Base-by-base conservation (phyloP, 2,329 filamentous ascomycete species). In the Dothidotthia symphoricarpi region DNA sequence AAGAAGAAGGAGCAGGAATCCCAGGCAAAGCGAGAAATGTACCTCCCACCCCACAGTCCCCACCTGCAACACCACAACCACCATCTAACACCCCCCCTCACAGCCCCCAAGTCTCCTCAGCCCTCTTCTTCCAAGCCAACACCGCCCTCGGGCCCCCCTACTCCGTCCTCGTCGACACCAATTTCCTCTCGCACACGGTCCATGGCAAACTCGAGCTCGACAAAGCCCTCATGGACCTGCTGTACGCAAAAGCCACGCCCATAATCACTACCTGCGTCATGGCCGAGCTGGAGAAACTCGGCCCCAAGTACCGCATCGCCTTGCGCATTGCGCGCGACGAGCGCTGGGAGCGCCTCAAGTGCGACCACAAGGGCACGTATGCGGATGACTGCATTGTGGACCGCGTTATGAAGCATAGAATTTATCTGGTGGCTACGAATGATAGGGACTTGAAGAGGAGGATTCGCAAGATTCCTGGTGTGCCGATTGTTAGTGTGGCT, bases 171-270 rank as follows among this genome's bases (percentile, higher is more conserved):
- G 50, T 62, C 12, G 61, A 64, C 35, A 63, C 64, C 15, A 65
- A 67, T 34, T 64, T 65, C 46, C 59, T 63, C 45, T 61, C 63
- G 8, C 89, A 95, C 68, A 93, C 89, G 0, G 87, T 97, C 2
- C 86, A 90, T 67, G 82, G 85, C 53, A 97, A 98, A 71, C 80
- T 97, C 14, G 88, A 90, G 24, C 73, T 97, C 10, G 77, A 95
- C 14, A 84, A 91, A 44, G 83, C 85, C 3, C 87, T 96, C 74
- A 95, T 96, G 88, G 89, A 96, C 66, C 86, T 87, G 36, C 77
- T 98, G 4, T 95, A 90, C 65, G 91, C 91, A 13, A 94, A 94
- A 59, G 93, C 87, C 65, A 88, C 83, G 15, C 88, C 89, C 13
- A 85, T 93, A 49, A 89, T 97, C 51, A 95, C 89, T 2, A 79